A percentile compares a stretch with the other conserved stretches of the same genome.
These are phyloP conservation scores for Chlamydomonas asymmetrica DNA, from an alignment of 139 green algal genomes.

Conservation along the genomic window DNA sequence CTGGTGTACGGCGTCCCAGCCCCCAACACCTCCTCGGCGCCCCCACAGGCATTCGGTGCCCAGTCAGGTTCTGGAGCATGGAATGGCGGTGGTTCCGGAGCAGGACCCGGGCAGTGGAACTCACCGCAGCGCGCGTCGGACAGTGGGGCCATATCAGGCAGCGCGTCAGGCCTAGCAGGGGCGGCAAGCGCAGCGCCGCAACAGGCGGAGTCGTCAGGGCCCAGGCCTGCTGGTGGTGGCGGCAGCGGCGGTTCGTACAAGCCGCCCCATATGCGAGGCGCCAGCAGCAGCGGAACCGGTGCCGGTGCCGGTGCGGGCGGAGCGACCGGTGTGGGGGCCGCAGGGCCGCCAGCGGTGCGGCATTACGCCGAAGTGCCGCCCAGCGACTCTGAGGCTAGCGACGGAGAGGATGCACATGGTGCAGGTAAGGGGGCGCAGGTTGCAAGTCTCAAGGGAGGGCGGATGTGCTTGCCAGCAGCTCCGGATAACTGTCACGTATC, in stretches of 20 bases:
- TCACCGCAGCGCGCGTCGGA: neutral
- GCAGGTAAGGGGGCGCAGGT: too few relatives aligned
- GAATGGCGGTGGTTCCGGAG: neutral
- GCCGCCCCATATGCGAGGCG: slow-evolving; percentile 14
- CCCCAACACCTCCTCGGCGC: neutral
- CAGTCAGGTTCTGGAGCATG: neutral
- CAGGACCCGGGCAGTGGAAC: neutral
- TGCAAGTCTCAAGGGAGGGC: too few relatives aligned
- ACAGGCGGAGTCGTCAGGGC: neutral
- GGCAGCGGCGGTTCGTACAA: neutral
- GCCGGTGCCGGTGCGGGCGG: neutral
- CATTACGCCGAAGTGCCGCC: too few relatives aligned
- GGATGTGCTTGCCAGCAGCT: too few relatives aligned
- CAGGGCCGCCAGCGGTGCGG: too few relatives aligned
- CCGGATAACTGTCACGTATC: too few relatives aligned
- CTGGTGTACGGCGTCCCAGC: slow-evolving; percentile 33
- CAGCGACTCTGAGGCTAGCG: too few relatives aligned
- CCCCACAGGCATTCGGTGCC: neutral
- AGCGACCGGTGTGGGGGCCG: neutral
- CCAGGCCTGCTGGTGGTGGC: neutral
- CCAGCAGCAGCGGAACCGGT: too few relatives aligned
- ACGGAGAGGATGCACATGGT: too few relatives aligned
- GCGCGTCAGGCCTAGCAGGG: neutral
- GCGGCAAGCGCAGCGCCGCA: neutral
- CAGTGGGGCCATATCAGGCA: neutral